These are phyloP conservation scores for Irpex rosettiformis DNA, from an alignment of 1,284 basidiomycete genomes.

Conservation along the genomic window DNA sequence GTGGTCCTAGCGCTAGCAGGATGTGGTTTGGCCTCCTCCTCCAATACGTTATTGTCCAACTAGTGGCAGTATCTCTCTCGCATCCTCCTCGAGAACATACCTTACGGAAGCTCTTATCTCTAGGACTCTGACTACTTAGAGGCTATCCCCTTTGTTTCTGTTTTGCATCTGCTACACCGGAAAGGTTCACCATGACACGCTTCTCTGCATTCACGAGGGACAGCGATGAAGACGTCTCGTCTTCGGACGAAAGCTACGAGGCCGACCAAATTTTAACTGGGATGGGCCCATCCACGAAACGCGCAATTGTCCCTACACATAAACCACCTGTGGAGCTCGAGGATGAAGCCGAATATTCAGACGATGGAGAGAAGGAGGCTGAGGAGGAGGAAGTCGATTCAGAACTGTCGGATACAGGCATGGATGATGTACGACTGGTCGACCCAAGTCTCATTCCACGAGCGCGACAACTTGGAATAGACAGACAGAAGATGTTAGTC, in stretches of 20 bases:
- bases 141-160: not conserved
- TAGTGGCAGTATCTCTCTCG: no score
- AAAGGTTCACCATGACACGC: slow-evolving; percentile 13
- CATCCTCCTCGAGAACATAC: no score
- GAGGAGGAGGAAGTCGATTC: slow-evolving; percentile 15
- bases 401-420: slow-evolving; percentile 20
- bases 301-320: not conserved
- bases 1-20: no score
- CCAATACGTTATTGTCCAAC: no score
- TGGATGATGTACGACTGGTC: slow-evolving; percentile 24
- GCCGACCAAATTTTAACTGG: slow-evolving; percentile 1
- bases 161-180: not conserved
- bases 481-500: slow-evolving; percentile 82
- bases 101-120: no score
- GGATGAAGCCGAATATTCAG: slow-evolving; percentile 14
- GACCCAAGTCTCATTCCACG: slow-evolving; percentile 46
- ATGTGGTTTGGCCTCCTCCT: no score
- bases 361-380: slow-evolving; percentile 18
- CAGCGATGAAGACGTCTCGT: slow-evolving; percentile 10
- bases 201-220: slow-evolving; percentile 15
- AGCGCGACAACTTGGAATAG: slow-evolving; percentile 68
- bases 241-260: not conserved
- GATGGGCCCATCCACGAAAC: slow-evolving; percentile 7
- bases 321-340: slow-evolving; percentile 1
- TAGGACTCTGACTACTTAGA: no score